Percentiles rank a stretch among this genome's conserved stretches.
Conservation (phyloP, 2,329 filamentous ascomycete species). For the Alternaria panax region DNA sequence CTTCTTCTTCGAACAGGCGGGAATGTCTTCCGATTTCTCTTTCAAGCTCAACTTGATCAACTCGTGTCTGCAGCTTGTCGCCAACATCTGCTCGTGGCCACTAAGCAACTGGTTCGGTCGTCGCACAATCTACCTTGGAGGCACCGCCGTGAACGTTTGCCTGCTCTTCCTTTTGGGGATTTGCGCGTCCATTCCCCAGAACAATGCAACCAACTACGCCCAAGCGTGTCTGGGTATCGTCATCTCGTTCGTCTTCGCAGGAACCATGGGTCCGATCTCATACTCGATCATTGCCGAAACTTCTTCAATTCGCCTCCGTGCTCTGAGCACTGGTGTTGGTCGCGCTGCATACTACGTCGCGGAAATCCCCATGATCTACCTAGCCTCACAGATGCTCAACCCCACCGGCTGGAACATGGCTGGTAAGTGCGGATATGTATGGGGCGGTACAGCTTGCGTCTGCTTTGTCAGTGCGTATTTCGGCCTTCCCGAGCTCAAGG, state of each 20-base stretch:
- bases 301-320: conserved; percentile 67
- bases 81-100: conserved; percentile 71
- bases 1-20: conserved; percentile 69
- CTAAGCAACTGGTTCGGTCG: conserved; percentile 69
- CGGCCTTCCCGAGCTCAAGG: conserved; percentile 63
- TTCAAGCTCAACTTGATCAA: conserved; percentile 71
- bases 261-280: conserved; percentile 69
- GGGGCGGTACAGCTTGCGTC: conserved; percentile 57
- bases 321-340: conserved; percentile 69
- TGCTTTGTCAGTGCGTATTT: conserved; percentile 61
- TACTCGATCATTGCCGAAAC: conserved; percentile 73
- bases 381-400: conserved; percentile 62
- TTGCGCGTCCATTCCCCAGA: conserved; percentile 59
- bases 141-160: conserved; percentile 60
- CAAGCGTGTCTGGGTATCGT: conserved; percentile 69
- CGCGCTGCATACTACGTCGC: conserved; percentile 68
- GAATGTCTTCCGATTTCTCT: conserved; percentile 61
- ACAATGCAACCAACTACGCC: conserved; percentile 57
- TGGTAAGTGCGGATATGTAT: conserved; percentile 41
- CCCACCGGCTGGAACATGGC: conserved; percentile 51
- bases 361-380: conserved; percentile 71
- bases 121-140: conserved; percentile 69
- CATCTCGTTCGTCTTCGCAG: conserved; percentile 69
- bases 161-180: conserved; percentile 67
- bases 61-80: conserved; percentile 66